Evolutionary conservation across 345 rosid genomes (phyloP).

Genomic region (Aquilaria sinensis): DNA sequence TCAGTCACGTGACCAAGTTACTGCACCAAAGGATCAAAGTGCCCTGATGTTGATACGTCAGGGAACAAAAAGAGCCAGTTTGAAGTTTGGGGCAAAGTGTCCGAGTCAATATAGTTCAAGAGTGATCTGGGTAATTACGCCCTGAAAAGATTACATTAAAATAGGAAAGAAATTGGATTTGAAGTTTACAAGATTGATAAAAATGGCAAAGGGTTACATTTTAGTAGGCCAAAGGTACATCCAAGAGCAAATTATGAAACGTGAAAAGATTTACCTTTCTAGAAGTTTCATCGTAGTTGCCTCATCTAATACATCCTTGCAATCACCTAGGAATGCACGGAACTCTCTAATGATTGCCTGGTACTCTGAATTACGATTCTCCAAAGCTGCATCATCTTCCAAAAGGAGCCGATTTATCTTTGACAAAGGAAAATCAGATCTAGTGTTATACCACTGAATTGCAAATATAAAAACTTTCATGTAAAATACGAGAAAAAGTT

Average conservation of each 20-base stretch:
- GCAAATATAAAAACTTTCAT: conserved; percentile 5
- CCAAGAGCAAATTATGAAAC: conserved; percentile 1
- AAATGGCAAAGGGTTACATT: neutral
- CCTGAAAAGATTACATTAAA: neutral
- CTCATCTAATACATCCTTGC: conserved; percentile 97
- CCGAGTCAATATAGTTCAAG: too few species aligned
- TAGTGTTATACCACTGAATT: conserved; percentile 3
- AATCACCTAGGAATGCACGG: conserved; percentile 91
- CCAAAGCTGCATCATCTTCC: conserved; percentile 89
- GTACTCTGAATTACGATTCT: conserved; percentile 74
- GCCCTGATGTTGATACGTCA: too few species aligned
- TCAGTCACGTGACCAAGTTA: too few species aligned
- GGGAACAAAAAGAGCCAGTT: too few species aligned
- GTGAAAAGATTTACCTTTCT: conserved; percentile 55
- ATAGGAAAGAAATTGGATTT: neutral
- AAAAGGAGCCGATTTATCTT: conserved; percentile 89
- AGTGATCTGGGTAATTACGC: too few species aligned
- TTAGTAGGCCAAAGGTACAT: neutral
- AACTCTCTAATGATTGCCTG: conserved; percentile 80
- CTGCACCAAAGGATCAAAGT: too few species aligned
- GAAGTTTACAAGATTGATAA: neutral
- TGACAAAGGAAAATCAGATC: conserved; percentile 10
- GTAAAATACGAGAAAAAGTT: neutral
- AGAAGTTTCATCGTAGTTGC: conserved; percentile 95
- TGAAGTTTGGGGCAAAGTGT: too few species aligned